Evolutionary conservation across 140 eudicot species (phyloP).

Genomic region (Flaveria floridana): DNA sequence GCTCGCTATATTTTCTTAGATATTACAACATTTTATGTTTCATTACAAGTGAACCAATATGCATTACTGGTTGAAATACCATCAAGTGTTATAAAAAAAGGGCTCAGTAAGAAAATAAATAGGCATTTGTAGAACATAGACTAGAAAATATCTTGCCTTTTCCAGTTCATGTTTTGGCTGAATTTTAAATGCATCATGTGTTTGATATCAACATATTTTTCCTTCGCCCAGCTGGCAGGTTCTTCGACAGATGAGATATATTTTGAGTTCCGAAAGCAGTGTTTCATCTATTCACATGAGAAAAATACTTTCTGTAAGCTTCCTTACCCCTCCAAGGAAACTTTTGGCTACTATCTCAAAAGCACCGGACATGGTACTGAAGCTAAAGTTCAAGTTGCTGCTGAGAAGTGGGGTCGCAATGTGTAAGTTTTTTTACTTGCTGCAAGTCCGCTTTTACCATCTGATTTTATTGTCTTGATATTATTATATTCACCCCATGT

Average conservation of each 20-base stretch:
- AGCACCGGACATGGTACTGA: constrained; percentile 89
- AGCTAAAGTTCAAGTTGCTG: constrained; percentile 76
- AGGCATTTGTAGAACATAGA: not conserved
- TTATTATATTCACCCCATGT: not conserved
- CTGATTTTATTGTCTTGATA: constrained; percentile 19
- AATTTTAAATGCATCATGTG: constrained; percentile 17
- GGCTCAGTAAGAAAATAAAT: not conserved
- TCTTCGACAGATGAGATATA: constrained; percentile 71
- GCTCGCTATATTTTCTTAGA: constrained; percentile 13
- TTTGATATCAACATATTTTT: constrained; percentile 24
- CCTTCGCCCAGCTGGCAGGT: constrained; percentile 52
- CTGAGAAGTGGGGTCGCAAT: constrained; percentile 97
- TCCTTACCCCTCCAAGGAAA: constrained; percentile 91
- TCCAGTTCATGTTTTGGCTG: not conserved
- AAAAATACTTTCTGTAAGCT: constrained; percentile 71
- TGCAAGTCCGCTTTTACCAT: not conserved
- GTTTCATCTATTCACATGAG: constrained; percentile 79
- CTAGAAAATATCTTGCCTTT: not conserved
- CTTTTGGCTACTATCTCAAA: constrained; percentile 82
- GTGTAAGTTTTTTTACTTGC: constrained; percentile 53
- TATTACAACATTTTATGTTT: not conserved
- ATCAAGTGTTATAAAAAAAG: not conserved
- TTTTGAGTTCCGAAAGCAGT: constrained; percentile 94
- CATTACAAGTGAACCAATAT: not conserved
- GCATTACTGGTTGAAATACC: constrained; percentile 1